Conservation (phyloP, 345 rosid species). For the Salix exigua region DNA sequence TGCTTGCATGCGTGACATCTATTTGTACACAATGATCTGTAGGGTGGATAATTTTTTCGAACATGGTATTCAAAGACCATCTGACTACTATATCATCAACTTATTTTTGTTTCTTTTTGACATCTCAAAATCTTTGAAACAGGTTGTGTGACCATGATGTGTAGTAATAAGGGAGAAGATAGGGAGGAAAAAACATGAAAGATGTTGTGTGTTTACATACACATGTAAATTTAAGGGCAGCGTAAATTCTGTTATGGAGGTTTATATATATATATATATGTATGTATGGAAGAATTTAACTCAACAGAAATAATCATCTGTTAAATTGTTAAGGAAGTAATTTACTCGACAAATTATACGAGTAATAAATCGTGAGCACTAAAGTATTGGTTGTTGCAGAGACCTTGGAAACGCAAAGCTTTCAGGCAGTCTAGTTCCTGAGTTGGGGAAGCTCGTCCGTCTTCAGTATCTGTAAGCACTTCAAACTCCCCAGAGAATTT, state of each 20-base stretch:
- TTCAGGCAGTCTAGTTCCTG: slow-evolving; percentile 61
- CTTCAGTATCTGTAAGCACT: slow-evolving; percentile 64
- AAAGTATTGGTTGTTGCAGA: slow-evolving; percentile 28
- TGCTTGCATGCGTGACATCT: neutral
- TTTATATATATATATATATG: too few relatives aligned
- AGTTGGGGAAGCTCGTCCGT: slow-evolving; percentile 60
- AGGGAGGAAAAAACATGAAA: neutral
- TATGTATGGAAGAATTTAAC: neutral
- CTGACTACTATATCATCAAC: neutral
- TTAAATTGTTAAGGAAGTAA: neutral
- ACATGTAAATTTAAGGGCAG: neutral
- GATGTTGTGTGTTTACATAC: neutral
- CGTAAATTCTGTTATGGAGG: too few relatives aligned
- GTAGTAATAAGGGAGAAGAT: neutral
- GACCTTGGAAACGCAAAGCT: slow-evolving; percentile 75
- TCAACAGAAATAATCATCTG: neutral
- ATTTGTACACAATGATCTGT: neutral
- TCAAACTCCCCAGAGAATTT: neutral
- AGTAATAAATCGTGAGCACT: neutral
- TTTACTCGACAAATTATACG: neutral
- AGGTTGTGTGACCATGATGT: neutral
- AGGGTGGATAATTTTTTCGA: neutral
- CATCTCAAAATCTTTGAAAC: neutral
- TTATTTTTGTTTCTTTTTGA: neutral
- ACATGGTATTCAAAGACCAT: neutral